phyloP scores from a whole-genome alignment of 306 rosid species.

The Glycine latifolia region DNA sequence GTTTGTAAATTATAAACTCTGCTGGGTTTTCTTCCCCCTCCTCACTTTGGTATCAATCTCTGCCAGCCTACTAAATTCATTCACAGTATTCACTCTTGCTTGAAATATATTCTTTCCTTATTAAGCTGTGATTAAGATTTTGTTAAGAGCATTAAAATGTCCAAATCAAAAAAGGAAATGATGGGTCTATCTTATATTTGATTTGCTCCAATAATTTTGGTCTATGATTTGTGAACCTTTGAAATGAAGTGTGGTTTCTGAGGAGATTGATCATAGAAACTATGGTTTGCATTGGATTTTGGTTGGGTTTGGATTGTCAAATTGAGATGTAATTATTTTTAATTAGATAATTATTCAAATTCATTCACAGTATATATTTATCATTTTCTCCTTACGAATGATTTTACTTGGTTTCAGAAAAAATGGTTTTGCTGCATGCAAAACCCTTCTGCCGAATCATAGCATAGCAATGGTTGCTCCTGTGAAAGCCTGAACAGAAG shows the following conservation, averaged over 20 bases:
- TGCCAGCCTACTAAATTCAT: not conserved
- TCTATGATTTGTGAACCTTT: constrained; percentile 37
- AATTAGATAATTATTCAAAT: too few species aligned
- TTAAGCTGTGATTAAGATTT: too few species aligned
- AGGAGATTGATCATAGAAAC: constrained; percentile 7
- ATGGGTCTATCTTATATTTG: not conserved
- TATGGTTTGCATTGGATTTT: constrained; percentile 9
- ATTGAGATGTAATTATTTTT: constrained; percentile 3
- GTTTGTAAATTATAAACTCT: constrained; percentile 34
- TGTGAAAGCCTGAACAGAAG: constrained; percentile 59
- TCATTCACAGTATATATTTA: constrained; percentile 7
- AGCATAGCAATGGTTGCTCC: constrained; percentile 58
- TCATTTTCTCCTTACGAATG: constrained; percentile 33
- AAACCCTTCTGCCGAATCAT: constrained; percentile 74
- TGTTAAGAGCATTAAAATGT: not conserved
- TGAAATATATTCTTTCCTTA: not conserved
- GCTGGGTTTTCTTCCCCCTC: constrained; percentile 7
- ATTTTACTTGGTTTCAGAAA: constrained; percentile 69
- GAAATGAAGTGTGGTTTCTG: constrained; percentile 14
- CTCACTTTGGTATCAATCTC: not conserved
- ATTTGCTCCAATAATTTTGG: constrained; percentile 18
- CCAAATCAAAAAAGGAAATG: not conserved
- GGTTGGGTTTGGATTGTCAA: constrained; percentile 10
- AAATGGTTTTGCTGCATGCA: constrained; percentile 99
- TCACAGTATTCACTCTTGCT: not conserved